phyloP scores from a whole-genome alignment of 257 asterid species.

The Scutellaria baicalensis region DNA sequence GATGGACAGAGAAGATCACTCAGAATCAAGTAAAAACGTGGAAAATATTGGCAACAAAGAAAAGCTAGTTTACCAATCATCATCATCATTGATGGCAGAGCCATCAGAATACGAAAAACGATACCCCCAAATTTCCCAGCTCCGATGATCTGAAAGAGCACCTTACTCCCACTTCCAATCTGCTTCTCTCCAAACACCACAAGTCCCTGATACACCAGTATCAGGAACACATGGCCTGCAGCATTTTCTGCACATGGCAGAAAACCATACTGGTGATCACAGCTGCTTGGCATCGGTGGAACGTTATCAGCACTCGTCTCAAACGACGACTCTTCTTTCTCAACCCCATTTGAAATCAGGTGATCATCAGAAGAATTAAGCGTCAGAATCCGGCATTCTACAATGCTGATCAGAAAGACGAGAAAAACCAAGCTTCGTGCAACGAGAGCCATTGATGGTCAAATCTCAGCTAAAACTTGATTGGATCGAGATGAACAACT shows the following conservation, averaged over 20 bases:
- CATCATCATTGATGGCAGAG: slow-evolving; percentile 46
- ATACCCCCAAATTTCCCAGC: slow-evolving; percentile 42
- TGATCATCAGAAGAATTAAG: slow-evolving; percentile 22
- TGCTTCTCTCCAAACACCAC: slow-evolving; percentile 36
- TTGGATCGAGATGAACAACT: neutral
- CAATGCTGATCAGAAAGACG: slow-evolving; percentile 4
- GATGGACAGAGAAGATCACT: neutral
- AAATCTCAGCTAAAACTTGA: neutral
- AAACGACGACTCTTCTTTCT: neutral
- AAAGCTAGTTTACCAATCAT: slow-evolving; percentile 37
- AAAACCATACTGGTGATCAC: slow-evolving; percentile 52
- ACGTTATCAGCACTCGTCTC: neutral
- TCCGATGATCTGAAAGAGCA: slow-evolving; percentile 34
- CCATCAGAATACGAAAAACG: slow-evolving; percentile 46
- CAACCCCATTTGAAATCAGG: slow-evolving; percentile 34
- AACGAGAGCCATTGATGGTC: slow-evolving; percentile 18
- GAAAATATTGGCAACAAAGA: neutral
- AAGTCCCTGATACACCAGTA: slow-evolving; percentile 39
- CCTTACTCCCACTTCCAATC: slow-evolving; percentile 37
- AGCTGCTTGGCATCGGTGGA: slow-evolving; percentile 7
- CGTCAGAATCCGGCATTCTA: slow-evolving; percentile 25
- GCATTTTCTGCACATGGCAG: slow-evolving; percentile 56
- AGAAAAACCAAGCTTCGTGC: neutral
- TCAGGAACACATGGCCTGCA: slow-evolving; percentile 35
- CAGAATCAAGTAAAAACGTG: neutral